Conservation (phyloP, 495 filamentous ascomycete species). For the Hypoxylon subgilvum region DNA sequence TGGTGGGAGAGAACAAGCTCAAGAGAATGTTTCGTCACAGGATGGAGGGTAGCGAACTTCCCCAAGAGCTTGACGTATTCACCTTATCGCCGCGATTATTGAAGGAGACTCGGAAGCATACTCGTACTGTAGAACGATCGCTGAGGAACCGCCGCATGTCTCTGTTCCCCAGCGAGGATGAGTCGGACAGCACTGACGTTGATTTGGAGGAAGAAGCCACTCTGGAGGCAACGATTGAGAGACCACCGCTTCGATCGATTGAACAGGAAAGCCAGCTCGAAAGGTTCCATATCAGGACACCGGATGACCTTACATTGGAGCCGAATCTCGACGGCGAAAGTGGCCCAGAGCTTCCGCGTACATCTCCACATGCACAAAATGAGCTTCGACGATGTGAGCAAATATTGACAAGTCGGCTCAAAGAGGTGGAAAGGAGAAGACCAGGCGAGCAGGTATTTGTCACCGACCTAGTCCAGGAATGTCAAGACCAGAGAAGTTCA, state of each 20-base stretch:
- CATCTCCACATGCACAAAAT: constrained; percentile 1
- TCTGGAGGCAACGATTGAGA: not conserved
- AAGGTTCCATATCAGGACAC: not conserved
- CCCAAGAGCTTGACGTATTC: constrained; percentile 9
- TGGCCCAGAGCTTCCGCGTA: not conserved
- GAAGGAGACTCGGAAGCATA: constrained; percentile 22
- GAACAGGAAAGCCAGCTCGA: constrained; percentile 1
- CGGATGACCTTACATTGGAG: not conserved
- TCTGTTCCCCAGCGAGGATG: constrained; percentile 1
- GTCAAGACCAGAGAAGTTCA: not conserved
- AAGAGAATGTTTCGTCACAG: constrained; percentile 22
- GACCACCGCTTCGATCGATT: constrained; percentile 10
- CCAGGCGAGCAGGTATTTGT: constrained; percentile 3
- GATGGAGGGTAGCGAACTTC: constrained; percentile 14
- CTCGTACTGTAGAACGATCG: constrained; percentile 13
- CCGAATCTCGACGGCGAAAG: not conserved
- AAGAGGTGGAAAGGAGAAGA: not conserved
- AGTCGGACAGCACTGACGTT: constrained; percentile 14
- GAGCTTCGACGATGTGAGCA: constrained; percentile 4
- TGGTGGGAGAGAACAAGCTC: constrained; percentile 18
- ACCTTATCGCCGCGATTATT: constrained; percentile 13
- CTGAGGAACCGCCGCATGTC: not conserved
- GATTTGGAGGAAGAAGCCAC: not conserved
- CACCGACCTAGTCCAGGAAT: not conserved
- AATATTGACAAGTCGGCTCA: not conserved